Evolutionary conservation across 805 yeast species (phyloP), one percentile per base, ranked within the genome.

Genomic region (Limtongia smithiae): DNA sequence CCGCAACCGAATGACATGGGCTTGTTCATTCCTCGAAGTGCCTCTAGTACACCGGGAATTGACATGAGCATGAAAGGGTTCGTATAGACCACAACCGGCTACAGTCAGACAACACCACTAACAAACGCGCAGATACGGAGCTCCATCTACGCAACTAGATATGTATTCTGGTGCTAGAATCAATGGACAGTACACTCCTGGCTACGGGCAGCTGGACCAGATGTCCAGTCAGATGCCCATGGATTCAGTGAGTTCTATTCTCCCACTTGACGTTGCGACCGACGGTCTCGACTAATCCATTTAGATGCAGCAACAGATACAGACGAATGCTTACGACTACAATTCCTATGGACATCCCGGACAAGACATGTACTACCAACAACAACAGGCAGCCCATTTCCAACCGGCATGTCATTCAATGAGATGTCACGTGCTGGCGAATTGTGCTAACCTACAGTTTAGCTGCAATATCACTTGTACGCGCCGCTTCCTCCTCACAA

Each of bases 401-500:
- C 58, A 44, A 48, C 60, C 62, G 25, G 56, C 54, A 48, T 20
- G 58, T 53, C 20, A 17, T 14, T 21, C 14, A 32, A 18, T 15
- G n/a, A 27, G 4, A n/a, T 20, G 17, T 18, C 17, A 17, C 21
- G 6, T 9, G 17, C 5, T 15, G 12, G 6, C 17, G 21, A 17
- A 4, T 8, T 27, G 31, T 37, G 18, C 41, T 22, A 41, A 28
- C 25, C 6, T 21, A 18, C 11, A 12, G 21, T 9, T 15, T 22
- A 55, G 58, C 69, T 86, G 37, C 88, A 88, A 61, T 85, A 86
- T 64, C 96, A 90, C 67, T 68, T 88, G 34, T 90, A 91, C 68
- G 93, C 96, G 0, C 97, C 97, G 1, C 76, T 80, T 27, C 91
- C 96, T 8, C 90, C 89, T 7, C 81, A 83, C 62, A 65, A 82